phyloP scores from a whole-genome alignment of 2,329 filamentous ascomycete species.

The Blumeriella jaapii region DNA sequence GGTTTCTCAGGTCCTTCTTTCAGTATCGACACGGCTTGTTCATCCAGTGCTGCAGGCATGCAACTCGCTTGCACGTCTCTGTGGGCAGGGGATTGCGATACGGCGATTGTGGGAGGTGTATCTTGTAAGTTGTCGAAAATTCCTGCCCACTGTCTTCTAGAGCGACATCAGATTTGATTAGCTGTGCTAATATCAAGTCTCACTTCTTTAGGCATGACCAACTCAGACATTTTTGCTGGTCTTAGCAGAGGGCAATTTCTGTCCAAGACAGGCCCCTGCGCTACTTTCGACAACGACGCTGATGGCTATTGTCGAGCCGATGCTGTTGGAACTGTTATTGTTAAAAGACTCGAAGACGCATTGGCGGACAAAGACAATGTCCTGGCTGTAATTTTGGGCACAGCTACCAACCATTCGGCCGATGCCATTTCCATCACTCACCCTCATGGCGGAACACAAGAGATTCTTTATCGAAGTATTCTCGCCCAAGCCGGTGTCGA shows the following conservation, averaged over 20 bases:
- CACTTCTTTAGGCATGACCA: constrained; percentile 15
- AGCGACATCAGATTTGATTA: background rate
- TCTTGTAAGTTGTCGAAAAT: constrained; percentile 13
- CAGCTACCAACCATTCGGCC: constrained; percentile 71
- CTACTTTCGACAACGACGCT: constrained; percentile 36
- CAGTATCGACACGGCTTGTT: constrained; percentile 33
- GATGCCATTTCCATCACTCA: constrained; percentile 76
- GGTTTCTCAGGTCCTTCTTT: constrained; percentile 32
- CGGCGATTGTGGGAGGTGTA: constrained; percentile 24
- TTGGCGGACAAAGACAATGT: constrained; percentile 39
- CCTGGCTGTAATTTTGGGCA: constrained; percentile 49
- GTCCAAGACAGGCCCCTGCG: constrained; percentile 33
- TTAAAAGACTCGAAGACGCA: constrained; percentile 40
- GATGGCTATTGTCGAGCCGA: constrained; percentile 45
- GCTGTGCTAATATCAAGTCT: background rate
- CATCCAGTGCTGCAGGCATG: constrained; percentile 29
- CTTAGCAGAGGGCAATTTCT: constrained; percentile 25
- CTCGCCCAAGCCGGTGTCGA: constrained; percentile 64
- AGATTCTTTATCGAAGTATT: constrained; percentile 59
- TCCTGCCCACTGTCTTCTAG: background rate
- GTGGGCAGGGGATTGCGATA: constrained; percentile 24
- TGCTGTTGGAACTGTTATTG: constrained; percentile 35
- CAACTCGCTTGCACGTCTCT: constrained; percentile 25
- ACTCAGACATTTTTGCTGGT: constrained; percentile 24
- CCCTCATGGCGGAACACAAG: constrained; percentile 67